Evolutionary conservation across 306 rosid species (phyloP).

Genomic region (Senna tora): DNA sequence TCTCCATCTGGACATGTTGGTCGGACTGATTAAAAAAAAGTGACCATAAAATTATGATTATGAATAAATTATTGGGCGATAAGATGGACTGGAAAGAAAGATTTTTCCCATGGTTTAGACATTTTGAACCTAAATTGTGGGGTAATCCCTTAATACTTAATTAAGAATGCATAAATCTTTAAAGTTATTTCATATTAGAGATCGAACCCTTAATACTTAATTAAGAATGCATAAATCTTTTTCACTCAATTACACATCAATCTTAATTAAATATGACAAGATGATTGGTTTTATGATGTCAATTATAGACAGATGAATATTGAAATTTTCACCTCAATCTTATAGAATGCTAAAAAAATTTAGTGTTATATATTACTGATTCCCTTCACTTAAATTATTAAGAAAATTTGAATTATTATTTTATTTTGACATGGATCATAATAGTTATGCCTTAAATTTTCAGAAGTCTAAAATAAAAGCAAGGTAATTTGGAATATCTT

Average conservation of each 20-base stretch:
- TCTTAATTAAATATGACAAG: neutral
- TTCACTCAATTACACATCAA: too few relatives aligned
- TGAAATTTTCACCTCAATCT: neutral
- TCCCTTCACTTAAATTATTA: too few relatives aligned
- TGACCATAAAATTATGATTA: neutral
- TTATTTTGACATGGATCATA: neutral
- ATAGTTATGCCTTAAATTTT: neutral
- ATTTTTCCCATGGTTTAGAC: neutral
- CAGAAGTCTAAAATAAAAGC: neutral
- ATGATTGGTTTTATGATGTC: neutral
- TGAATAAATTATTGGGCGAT: neutral
- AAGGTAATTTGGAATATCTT: neutral
- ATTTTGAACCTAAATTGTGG: neutral
- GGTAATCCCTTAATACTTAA: too few relatives aligned
- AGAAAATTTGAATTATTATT: too few relatives aligned
- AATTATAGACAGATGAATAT: neutral
- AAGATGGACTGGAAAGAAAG: neutral
- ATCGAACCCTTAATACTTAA: too few relatives aligned
- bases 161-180: too few relatives aligned
- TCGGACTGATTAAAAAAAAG: slow-evolving; percentile 5
- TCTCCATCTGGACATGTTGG: neutral
- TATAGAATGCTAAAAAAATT: too few relatives aligned
- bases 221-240: too few relatives aligned
- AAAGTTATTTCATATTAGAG: too few relatives aligned
- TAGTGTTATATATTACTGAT: too few relatives aligned